Percentiles rank a stretch among this genome's conserved stretches.
Evolutionary conservation across 805 yeast species (phyloP).

Genomic region (Hanseniaspora osmophila): DNA sequence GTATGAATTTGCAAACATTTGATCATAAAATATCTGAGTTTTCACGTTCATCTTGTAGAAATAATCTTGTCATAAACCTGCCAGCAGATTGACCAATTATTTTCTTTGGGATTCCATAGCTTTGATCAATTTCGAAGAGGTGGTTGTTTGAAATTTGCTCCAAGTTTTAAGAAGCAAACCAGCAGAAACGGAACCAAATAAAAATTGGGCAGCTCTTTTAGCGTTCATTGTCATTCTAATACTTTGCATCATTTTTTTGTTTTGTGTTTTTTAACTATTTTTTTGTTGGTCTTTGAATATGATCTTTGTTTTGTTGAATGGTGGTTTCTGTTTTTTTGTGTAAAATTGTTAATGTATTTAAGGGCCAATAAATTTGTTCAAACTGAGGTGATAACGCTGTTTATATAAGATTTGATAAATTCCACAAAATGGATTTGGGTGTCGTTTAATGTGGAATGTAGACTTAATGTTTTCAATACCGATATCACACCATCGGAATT

Average conservation of each 20-base stretch:
- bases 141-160: slow-evolving; percentile 8
- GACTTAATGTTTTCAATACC: too few species aligned
- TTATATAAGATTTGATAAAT: too few species aligned
- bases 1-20: background rate
- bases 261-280: too few species aligned
- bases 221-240: slow-evolving; percentile 10
- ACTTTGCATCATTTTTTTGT: slow-evolving; percentile 9
- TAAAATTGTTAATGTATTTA: too few species aligned
- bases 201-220: slow-evolving; percentile 6
- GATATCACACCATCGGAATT: too few species aligned
- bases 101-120: background rate
- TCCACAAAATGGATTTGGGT: too few species aligned
- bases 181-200: background rate
- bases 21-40: background rate
- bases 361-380: too few species aligned
- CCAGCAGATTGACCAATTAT: background rate
- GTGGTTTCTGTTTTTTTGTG: too few species aligned
- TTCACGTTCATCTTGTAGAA: too few species aligned
- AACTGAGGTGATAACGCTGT: too few species aligned
- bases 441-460: too few species aligned
- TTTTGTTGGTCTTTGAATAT: background rate
- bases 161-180: slow-evolving; percentile 2
- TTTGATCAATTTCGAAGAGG: slow-evolving; percentile 3
- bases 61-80: too few species aligned
- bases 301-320: background rate